phyloP scores from a whole-genome alignment of 371 early-diverging fungal genomes.

The Cokeromyces recurvatus region DNA sequence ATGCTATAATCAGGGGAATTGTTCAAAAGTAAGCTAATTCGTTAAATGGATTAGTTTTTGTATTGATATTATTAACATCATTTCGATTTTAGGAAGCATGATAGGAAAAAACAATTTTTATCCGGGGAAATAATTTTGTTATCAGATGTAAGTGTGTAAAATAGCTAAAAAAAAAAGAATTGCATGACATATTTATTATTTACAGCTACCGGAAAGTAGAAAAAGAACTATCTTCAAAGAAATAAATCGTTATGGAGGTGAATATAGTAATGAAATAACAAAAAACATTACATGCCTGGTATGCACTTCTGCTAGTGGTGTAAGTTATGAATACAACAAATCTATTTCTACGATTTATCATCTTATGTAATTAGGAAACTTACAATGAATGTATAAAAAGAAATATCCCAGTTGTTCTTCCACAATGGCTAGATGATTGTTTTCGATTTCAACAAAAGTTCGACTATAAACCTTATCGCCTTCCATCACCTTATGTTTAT shows the following conservation, averaged over 20 bases:
- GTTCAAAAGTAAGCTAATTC: slow-evolving; percentile 40
- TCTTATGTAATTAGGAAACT: no score
- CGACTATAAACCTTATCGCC: neutral
- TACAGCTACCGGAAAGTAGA: no score
- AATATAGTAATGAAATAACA: slow-evolving; percentile 33
- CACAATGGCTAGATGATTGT: slow-evolving; percentile 80
- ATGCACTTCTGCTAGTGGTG: slow-evolving; percentile 40
- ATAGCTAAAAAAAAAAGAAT: slow-evolving; percentile 7
- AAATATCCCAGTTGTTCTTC: slow-evolving; percentile 60
- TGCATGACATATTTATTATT: no score
- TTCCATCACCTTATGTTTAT: slow-evolving; percentile 9
- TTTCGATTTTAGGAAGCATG: no score
- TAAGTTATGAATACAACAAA: slow-evolving; percentile 23
- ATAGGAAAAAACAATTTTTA: slow-evolving; percentile 42
- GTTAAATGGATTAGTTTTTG: no score
- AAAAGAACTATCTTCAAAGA: no score
- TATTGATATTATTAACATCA: no score
- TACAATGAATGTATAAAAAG: slow-evolving; percentile 47
- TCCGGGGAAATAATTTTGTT: slow-evolving; percentile 54
- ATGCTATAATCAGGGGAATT: slow-evolving; percentile 20
- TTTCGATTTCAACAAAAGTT: slow-evolving; percentile 35
- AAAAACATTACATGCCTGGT: slow-evolving; percentile 61
- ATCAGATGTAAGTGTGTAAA: slow-evolving; percentile 29
- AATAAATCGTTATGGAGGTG: slow-evolving; percentile 46
- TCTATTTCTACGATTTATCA: no score